Conservation (phyloP, 2,329 filamentous ascomycete species). For the Fusarium odoratissimum region DNA sequence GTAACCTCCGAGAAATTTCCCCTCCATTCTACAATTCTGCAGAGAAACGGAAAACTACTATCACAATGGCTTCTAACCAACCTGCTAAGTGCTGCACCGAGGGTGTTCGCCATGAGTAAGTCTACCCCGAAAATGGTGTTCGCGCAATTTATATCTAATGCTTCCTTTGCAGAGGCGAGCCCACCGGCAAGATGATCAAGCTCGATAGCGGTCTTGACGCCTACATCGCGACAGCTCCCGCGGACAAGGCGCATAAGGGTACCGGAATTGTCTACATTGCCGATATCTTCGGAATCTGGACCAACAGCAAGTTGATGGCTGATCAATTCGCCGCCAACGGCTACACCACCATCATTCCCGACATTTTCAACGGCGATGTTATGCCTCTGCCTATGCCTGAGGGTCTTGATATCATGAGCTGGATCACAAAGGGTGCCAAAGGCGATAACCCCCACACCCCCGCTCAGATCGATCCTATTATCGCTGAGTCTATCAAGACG, state of each 20-base stretch:
- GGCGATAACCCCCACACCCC: conserved; percentile 60
- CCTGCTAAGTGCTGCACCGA: conserved; percentile 64
- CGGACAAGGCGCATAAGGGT: conserved; percentile 41
- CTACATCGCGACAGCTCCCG: conserved; percentile 62
- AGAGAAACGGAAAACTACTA: neutral
- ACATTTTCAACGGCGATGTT: conserved; percentile 54
- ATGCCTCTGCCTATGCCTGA: conserved; percentile 42
- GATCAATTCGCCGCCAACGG: conserved; percentile 53
- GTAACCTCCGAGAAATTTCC: neutral
- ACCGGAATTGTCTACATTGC: conserved; percentile 52
- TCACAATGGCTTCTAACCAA: conserved; percentile 64
- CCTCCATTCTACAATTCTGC: neutral
- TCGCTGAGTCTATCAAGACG: conserved; percentile 60
- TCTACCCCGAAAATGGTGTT: conserved; percentile 4
- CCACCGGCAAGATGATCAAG: conserved; percentile 60
- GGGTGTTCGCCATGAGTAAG: conserved; percentile 66
- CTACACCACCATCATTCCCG: conserved; percentile 53
- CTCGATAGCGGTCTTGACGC: conserved; percentile 59
- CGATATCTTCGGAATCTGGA: conserved; percentile 54
- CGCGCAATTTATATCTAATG: neutral
- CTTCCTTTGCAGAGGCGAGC: conserved; percentile 54
- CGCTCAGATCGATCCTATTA: conserved; percentile 50
- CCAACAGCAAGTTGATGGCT: conserved; percentile 57
- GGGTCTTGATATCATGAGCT: conserved; percentile 48
- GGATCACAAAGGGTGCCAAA: conserved; percentile 55